These are phyloP conservation scores for Zizania palustris DNA, from an alignment of 202 grass and related monocot species.

Conservation along the genomic window DNA sequence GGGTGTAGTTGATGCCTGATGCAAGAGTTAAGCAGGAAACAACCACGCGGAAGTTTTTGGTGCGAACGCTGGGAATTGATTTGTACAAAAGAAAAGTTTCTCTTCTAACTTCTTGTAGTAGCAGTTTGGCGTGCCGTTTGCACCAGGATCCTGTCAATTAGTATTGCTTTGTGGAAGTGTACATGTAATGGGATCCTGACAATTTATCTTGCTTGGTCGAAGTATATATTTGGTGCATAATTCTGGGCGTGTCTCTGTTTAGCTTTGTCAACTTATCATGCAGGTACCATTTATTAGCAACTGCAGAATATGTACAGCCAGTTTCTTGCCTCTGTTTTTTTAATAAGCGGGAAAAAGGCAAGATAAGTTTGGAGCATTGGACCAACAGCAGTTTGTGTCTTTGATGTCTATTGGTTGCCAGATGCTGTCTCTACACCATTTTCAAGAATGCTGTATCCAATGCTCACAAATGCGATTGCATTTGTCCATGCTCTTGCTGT, in stretches of 20 bases:
- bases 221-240: conserved; percentile 19
- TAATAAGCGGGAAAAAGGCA: too few species aligned
- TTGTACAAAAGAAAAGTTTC: conserved; percentile 34
- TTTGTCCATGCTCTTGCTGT: background rate
- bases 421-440: background rate
- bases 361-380: background rate
- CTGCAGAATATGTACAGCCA: too few species aligned
- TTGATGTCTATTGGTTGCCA: background rate
- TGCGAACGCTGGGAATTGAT: conserved; percentile 29
- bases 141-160: conserved; percentile 17
- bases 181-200: conserved; percentile 3
- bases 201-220: conserved; percentile 26
- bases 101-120: background rate
- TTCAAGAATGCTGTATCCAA: background rate
- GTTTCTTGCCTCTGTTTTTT: too few species aligned
- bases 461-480: background rate
- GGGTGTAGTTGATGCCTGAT: background rate
- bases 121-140: conserved; percentile 29
- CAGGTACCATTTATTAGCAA: background rate
- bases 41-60: conserved; percentile 45
- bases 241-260: background rate
- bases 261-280: background rate
- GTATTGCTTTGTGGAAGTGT: conserved; percentile 16
- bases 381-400: background rate
- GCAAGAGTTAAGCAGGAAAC: conserved; percentile 13